Base-by-base conservation (phyloP, 1,139 yeast genomes). In the Saccharomycopsis crataegensis region DNA sequence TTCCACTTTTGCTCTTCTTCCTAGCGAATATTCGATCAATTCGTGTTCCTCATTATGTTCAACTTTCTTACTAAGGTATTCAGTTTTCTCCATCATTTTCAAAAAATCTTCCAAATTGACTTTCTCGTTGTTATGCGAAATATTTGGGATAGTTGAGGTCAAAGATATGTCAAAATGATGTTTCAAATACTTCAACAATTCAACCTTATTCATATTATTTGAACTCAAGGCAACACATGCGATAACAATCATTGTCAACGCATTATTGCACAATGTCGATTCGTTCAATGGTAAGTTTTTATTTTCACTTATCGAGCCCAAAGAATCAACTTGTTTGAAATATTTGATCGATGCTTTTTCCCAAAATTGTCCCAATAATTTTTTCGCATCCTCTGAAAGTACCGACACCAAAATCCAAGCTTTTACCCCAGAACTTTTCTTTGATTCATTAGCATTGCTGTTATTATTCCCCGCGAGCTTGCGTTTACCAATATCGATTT, bases 1-100 rank as follows among this genome's bases (percentile, higher is more conserved):
- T 54, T 73, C 77, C 3, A 55, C 57, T 32, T 64, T 53, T 1
- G 70, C 64, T 42, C 75, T 57, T 56, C 74, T 61, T 1, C 76
- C 77, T 9, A 72, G 52, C 6, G 62, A 62, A 45, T 67, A 66
- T 41, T 70, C 69, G 6, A 70, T 62, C 43, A 68, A 57, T 14
- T 64, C 67, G 34, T 60, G 62, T n/a, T 63, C 60, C n/a, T 57
- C 59, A 7, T 57, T 56, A 43, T 56, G 60, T 16, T 58, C 55
- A 1, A 55, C 59, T 2, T 54, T 53, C 41, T 65, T 58, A 6
- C 40, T 38, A 3, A 65, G 53, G 46, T 65, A 72, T 14, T 70
- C 74, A 36, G 62, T 62, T 51, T 62, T 66, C 44, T 66, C 69
- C 45, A 71, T 49, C 6, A 45, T 46, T 40, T 62, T 63, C 14